Evolutionary conservation across 1,284 basidiomycete species (phyloP).

Genomic region (Melampsora occidentalis): DNA sequence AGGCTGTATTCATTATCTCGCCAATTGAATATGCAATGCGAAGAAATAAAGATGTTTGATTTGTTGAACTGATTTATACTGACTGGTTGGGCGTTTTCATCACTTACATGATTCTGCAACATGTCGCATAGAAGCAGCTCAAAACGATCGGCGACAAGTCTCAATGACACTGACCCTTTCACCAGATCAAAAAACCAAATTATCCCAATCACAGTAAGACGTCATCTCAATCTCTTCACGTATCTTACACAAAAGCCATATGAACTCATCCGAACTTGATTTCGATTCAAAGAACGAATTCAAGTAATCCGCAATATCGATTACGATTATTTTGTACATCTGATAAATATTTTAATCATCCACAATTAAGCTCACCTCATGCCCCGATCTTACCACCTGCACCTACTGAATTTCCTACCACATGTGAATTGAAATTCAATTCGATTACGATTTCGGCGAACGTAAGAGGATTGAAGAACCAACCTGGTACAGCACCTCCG

Average conservation of each 20-base stretch:
- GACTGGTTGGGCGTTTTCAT: neutral
- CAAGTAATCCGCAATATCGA: constrained; percentile 66
- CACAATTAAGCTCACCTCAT: constrained; percentile 61
- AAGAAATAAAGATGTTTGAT: no score
- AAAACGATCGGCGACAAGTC: constrained; percentile 69
- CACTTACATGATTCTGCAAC: neutral
- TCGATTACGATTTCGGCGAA: constrained; percentile 68
- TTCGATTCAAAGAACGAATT: neutral
- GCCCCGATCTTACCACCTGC: constrained; percentile 59
- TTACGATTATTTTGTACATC: constrained; percentile 89
- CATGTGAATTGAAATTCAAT: constrained; percentile 86
- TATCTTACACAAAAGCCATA: neutral
- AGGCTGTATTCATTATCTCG: neutral
- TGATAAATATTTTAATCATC: constrained; percentile 56
- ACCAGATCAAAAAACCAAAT: constrained; percentile 64
- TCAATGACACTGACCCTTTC: constrained; percentile 64
- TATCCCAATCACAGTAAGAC: constrained; percentile 53
- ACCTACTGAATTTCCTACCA: constrained; percentile 76
- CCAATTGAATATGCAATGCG: neutral
- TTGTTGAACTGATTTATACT: no score
- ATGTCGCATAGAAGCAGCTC: constrained; percentile 62
- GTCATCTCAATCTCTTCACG: neutral
- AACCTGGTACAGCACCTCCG: constrained; percentile 90
- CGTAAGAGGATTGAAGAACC: constrained; percentile 89
- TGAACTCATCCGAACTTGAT: constrained; percentile 21